Conservation (phyloP, 805 yeast species). For the Barnettozyma pratensis region DNA sequence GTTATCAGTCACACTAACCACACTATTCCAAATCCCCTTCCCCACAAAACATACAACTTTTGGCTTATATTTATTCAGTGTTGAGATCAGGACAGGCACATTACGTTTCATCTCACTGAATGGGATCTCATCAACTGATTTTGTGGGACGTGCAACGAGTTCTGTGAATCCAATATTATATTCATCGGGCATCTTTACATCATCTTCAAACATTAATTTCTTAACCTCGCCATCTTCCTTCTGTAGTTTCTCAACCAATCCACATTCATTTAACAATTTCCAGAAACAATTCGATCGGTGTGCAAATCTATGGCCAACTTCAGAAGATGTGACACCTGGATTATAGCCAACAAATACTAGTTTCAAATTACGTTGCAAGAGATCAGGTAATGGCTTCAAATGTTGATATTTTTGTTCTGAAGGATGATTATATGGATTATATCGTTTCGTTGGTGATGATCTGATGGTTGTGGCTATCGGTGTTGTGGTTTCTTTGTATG, state of each 20-base stretch:
- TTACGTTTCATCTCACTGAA: constrained; percentile 46
- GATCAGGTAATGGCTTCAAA: constrained; percentile 22
- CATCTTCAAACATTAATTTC: constrained; percentile 25
- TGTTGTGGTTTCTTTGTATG: neutral
- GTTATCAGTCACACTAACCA: constrained; percentile 30
- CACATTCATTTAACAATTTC: constrained; percentile 53
- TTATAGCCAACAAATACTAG: constrained; percentile 67
- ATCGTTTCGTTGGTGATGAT: neutral
- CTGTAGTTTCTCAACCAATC: constrained; percentile 29
- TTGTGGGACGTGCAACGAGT: constrained; percentile 59
- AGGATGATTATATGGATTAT: neutral
- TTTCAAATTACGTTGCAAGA: constrained; percentile 21
- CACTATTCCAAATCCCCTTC: constrained; percentile 67
- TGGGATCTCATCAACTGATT: constrained; percentile 49
- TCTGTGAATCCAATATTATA: constrained; percentile 67
- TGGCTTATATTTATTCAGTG: constrained; percentile 36
- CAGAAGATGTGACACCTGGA: constrained; percentile 62
- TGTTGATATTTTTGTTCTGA: neutral
- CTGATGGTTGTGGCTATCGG: neutral
- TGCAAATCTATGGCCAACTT: constrained; percentile 65
- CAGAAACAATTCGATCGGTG: constrained; percentile 66
- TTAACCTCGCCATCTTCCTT: neutral
- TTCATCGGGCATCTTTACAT: constrained; percentile 32
- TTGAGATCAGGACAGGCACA: constrained; percentile 46
- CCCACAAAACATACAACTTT: constrained; percentile 56